These are phyloP conservation scores for Puya raimondii DNA, from an alignment of 176 grass and related monocot species.

Conservation along the genomic window DNA sequence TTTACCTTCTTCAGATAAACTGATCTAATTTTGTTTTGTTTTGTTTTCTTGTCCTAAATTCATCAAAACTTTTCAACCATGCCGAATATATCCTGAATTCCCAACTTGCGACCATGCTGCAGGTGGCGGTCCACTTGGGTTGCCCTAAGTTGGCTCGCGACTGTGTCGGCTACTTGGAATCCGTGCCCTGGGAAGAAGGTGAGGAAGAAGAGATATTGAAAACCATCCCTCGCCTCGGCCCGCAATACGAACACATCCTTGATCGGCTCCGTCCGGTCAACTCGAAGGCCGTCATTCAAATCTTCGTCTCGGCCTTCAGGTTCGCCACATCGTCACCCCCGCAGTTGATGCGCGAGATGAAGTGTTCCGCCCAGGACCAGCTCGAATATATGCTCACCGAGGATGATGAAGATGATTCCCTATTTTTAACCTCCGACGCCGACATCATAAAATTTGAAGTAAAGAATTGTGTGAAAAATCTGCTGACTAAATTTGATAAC, in stretches of 20 bases:
- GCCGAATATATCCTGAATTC: neutral
- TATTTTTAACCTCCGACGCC: constrained; percentile 40
- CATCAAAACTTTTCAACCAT: neutral
- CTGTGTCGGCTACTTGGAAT: constrained; percentile 65
- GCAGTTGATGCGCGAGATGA: constrained; percentile 40
- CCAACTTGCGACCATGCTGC: constrained; percentile 25
- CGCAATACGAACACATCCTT: constrained; percentile 43
- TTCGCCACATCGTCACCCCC: constrained; percentile 46
- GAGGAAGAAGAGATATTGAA: constrained; percentile 81
- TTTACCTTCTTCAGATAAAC: neutral
- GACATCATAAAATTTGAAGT: constrained; percentile 42
- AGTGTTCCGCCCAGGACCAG: constrained; percentile 71
- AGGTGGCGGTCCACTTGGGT: constrained; percentile 43
- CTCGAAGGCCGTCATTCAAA: constrained; percentile 28
- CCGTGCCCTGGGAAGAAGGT: constrained; percentile 72
- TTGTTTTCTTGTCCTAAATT: neutral
- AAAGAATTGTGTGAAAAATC: constrained; percentile 34
- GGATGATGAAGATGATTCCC: constrained; percentile 88
- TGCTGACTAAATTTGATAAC: constrained; percentile 39
- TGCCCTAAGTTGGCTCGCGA: constrained; percentile 33
- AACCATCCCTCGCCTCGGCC: constrained; percentile 36
- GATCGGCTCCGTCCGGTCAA: constrained; percentile 53
- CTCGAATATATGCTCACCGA: constrained; percentile 93
- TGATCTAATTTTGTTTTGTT: neutral
- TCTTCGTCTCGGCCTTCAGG: constrained; percentile 60